A percentile compares a stretch with the other conserved stretches of the same genome.
Conservation (phyloP, 345 rosid genomes). For the Citrus trifoliata region DNA sequence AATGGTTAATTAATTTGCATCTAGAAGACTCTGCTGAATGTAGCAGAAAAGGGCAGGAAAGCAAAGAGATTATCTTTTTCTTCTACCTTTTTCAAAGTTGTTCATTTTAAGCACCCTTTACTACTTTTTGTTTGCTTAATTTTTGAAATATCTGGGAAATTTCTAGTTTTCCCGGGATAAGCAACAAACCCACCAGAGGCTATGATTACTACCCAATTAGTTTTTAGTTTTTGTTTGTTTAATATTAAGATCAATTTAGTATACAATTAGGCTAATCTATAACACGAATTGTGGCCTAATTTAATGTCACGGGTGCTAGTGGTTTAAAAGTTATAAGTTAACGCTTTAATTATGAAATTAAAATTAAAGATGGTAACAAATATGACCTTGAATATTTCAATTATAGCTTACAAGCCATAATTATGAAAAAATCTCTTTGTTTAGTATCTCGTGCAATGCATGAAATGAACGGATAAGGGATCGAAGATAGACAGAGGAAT, state of each 20-base stretch:
- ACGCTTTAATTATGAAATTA: no score
- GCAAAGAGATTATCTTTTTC: background rate
- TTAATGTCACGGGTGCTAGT: no score
- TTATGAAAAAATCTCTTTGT: no score
- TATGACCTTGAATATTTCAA: no score
- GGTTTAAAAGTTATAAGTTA: no score
- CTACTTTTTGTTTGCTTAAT: background rate
- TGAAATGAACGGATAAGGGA: background rate
- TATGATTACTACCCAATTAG: no score
- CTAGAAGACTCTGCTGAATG: background rate
- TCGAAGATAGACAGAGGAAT: background rate
- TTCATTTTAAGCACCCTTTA: no score
- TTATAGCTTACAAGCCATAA: no score
- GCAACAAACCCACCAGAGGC: background rate
- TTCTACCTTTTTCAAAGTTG: background rate
- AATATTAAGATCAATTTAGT: background rate
- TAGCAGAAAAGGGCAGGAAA: background rate
- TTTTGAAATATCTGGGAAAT: background rate
- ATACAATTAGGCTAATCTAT: background rate
- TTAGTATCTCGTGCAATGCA: background rate
- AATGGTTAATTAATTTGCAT: background rate
- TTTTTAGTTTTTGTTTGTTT: no score
- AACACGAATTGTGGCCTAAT: no score
- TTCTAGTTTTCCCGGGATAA: background rate
- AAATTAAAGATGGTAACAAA: no score